A percentile compares a stretch with the other conserved stretches of the same genome.
Conservation (phyloP, 306 rosid species). For the Pterocarpus santalinus region DNA sequence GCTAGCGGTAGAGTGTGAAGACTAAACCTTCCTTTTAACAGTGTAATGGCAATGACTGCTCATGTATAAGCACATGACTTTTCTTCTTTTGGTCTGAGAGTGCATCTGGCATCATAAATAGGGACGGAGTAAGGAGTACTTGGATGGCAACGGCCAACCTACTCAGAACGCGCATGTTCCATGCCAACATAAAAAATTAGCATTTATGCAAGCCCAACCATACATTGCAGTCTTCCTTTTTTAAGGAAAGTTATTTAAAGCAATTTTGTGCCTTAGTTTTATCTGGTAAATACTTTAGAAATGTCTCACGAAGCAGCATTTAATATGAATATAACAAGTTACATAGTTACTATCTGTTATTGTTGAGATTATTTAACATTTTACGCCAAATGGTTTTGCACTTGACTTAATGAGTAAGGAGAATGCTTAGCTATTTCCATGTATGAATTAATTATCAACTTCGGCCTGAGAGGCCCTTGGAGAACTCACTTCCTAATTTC, state of each 20-base stretch:
- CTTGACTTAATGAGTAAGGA: too few relatives aligned
- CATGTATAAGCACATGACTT: conserved; percentile 15
- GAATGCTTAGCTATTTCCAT: too few relatives aligned
- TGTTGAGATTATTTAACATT: too few relatives aligned
- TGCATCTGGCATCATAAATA: conserved; percentile 8
- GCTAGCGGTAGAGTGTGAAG: not conserved
- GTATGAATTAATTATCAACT: too few relatives aligned
- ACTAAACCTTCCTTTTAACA: not conserved
- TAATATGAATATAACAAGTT: too few relatives aligned
- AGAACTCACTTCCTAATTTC: too few relatives aligned
- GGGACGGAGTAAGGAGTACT: not conserved
- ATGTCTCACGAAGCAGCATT: too few relatives aligned
- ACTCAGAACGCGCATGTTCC: not conserved
- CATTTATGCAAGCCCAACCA: not conserved
- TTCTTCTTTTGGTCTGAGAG: conserved; percentile 7
- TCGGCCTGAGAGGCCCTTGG: too few relatives aligned
- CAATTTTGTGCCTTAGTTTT: not conserved
- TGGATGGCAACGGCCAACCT: conserved; percentile 19
- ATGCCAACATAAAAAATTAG: conserved; percentile 4
- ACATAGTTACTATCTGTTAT: too few relatives aligned
- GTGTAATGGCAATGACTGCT: conserved; percentile 23
- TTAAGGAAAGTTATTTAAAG: not conserved
- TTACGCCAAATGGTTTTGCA: too few relatives aligned
- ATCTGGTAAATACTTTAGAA: too few relatives aligned
- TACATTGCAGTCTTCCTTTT: not conserved